Evolutionary conservation across 148 eudicot species (phyloP).

Genomic region (Rheum nobile): DNA sequence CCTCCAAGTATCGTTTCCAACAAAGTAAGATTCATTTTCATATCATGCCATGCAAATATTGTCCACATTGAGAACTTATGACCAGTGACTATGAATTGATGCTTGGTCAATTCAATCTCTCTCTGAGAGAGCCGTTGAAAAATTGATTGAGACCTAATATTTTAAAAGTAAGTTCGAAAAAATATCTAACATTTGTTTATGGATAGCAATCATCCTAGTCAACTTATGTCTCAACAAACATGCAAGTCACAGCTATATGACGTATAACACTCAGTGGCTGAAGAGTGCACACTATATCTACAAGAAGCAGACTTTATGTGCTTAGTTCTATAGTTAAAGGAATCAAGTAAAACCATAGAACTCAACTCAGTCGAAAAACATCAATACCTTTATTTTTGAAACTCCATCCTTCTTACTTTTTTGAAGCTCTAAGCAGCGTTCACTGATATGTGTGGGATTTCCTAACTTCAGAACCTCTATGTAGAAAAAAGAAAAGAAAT

Average conservation of each 20-base stretch:
- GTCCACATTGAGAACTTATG: background rate
- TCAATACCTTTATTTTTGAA: constrained; percentile 62
- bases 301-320: background rate
- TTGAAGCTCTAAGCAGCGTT: constrained; percentile 89
- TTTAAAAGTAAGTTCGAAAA: background rate
- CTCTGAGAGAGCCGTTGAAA: background rate
- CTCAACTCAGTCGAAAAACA: background rate
- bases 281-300: background rate
- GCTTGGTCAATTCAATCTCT: background rate
- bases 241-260: background rate
- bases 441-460: constrained; percentile 54
- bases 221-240: background rate
- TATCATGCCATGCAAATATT: background rate
- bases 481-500: background rate
- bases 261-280: background rate
- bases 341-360: background rate
- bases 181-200: background rate
- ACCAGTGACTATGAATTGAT: background rate
- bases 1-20: background rate
- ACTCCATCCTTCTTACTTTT: constrained; percentile 50
- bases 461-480: constrained; percentile 78
- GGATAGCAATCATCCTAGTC: background rate
- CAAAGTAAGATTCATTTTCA: background rate
- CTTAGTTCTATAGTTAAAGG: background rate
- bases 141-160: background rate